A percentile compares a stretch with the other conserved stretches of the same genome.
These are phyloP conservation scores for Lipomyces sp. DNA, from an alignment of 805 yeast species.

Conservation along the genomic window DNA sequence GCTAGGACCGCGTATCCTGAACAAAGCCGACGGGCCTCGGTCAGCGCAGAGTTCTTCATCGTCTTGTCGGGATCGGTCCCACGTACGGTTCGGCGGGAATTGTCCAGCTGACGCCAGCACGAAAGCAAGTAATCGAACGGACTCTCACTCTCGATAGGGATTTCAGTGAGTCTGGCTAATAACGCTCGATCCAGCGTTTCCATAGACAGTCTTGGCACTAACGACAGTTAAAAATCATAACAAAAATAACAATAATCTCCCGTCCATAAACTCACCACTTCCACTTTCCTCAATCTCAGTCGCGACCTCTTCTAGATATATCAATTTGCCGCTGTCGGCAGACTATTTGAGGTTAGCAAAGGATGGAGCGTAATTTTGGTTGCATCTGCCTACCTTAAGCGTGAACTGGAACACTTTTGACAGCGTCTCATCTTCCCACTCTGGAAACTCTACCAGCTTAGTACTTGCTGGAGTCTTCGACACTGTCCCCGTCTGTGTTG, in stretches of 20 bases:
- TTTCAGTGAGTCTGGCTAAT: constrained; percentile 59
- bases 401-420: constrained; percentile 21
- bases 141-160: constrained; percentile 46
- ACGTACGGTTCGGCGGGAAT: constrained; percentile 50
- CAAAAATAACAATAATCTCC: neutral
- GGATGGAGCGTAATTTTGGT: neutral
- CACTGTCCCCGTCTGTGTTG: neutral
- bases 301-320: constrained; percentile 25
- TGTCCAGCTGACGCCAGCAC: constrained; percentile 52
- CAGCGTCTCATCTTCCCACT: constrained; percentile 29
- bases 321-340: neutral
- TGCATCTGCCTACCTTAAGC: constrained; percentile 8
- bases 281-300: constrained; percentile 17
- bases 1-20: constrained; percentile 54
- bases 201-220: constrained; percentile 18
- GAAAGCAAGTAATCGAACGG: constrained; percentile 56
- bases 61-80: constrained; percentile 48
- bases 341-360: constrained; percentile 1
- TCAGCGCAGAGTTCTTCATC: constrained; percentile 50
- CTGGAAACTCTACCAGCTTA: constrained; percentile 19
- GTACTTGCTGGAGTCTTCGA: constrained; percentile 1
- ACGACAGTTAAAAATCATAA: neutral
- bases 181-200: constrained; percentile 53
- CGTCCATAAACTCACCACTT: constrained; percentile 9
- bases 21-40: constrained; percentile 52